Evolutionary conservation across 2,329 filamentous ascomycete genomes (phyloP), one percentile per base, ranked within the genome.

Genomic region (Pseudogymnoascus sp.): DNA sequence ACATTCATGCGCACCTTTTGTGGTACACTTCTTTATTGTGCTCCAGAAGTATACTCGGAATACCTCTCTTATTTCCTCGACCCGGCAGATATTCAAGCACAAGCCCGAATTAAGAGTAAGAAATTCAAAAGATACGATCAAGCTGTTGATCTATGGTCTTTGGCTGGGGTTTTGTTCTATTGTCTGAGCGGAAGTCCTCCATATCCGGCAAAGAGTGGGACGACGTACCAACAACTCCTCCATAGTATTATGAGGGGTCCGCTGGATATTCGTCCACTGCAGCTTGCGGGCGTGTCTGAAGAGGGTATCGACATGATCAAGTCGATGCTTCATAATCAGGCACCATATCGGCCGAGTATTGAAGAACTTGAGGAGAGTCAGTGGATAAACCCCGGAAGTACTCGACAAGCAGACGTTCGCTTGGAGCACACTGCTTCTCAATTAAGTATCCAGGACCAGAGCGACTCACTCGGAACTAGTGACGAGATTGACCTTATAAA

Each of bases 1-100:
- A 97, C 93, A 0, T 97, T 97, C 71, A 79, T 97, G 38, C 91
- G 93, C 73, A 99, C 95, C 0, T 99, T 99, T 71, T 99, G 95
- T 72, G 95, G 96, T 34, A 99, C 95, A 0, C 79, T 99, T 28
- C 79, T 99, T 3, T 99, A 97, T 76, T 97, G 95, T 74, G 95
- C 95, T 0, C 95, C 95, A 0, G 95, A 99, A 72, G 93, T 99
- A 1, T 99, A 97, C 71, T 91, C 89, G 6, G 86, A 88, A 65
- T 88, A 83, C 69, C 74, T 76, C 23, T 82, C 87, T 66, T 88
- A 87, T 60, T 89, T 96, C 69, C 87, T 89, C 69, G 79, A 85
- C 59, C 86, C 84, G 38, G 82, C 81, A 38, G 49, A 56, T 14
- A n/a, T 56, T 18, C 49, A 56, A 49, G 8, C 40, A 80, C 82